A percentile compares a stretch with the other conserved stretches of the same genome.
These are phyloP conservation scores for Ashbya aceris DNA, from an alignment of 1,139 yeast species.

Conservation along the genomic window DNA sequence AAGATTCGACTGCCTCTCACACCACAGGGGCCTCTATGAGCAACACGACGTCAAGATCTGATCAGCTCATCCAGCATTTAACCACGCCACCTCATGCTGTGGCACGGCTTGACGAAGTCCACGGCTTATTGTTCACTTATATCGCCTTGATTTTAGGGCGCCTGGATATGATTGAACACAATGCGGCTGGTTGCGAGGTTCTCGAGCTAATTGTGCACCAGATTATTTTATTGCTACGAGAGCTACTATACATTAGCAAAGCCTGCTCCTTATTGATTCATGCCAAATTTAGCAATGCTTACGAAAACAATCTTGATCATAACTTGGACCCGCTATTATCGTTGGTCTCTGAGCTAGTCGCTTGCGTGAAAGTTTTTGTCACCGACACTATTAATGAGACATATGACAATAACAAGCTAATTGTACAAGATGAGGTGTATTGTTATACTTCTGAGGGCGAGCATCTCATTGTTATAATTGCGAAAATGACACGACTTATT, in stretches of 20 bases:
- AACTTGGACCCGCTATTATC: slow-evolving; percentile 51
- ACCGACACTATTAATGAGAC: slow-evolving; percentile 38
- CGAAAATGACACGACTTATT: slow-evolving; percentile 55
- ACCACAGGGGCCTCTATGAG: not conserved
- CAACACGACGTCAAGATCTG: not conserved
- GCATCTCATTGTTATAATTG: slow-evolving; percentile 49
- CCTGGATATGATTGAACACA: slow-evolving; percentile 65
- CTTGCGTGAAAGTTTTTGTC: slow-evolving; percentile 54
- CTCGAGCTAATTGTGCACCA: slow-evolving; percentile 62
- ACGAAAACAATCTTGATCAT: slow-evolving; percentile 36
- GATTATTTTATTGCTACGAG: slow-evolving; percentile 53
- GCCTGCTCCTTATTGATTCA: slow-evolving; percentile 33
- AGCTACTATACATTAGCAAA: slow-evolving; percentile 53
- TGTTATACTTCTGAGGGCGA: slow-evolving; percentile 61
- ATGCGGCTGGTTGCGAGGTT: slow-evolving; percentile 57
- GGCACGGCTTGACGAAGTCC: slow-evolving; percentile 64
- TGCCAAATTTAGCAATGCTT: slow-evolving; percentile 26
- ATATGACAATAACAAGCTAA: slow-evolving; percentile 23
- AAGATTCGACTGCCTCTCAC: not conserved
- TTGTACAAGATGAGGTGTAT: slow-evolving; percentile 31
- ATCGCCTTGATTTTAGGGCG: slow-evolving; percentile 66
- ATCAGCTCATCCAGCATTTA: slow-evolving; percentile 29
- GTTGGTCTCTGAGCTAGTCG: slow-evolving; percentile 55
- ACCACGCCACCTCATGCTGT: slow-evolving; percentile 57
- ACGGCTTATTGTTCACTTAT: slow-evolving; percentile 59